These are phyloP conservation scores for Trichoderma sp. DNA, from an alignment of 2,329 filamentous ascomycete species.

Conservation along the genomic window DNA sequence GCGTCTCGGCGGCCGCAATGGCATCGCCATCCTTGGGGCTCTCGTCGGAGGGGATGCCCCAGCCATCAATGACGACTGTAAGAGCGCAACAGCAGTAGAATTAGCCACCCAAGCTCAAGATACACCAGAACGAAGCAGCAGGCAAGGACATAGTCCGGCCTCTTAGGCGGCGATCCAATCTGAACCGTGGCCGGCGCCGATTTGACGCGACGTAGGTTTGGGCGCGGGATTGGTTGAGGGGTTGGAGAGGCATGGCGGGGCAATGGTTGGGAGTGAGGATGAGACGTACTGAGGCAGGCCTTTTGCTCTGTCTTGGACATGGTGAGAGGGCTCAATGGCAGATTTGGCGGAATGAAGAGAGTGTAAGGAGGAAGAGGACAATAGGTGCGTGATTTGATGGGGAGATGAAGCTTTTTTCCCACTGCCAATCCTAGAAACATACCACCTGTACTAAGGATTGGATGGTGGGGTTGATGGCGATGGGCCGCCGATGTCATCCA, in stretches of 20 bases:
- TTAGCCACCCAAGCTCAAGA: conserved; percentile 59
- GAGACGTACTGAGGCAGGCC: conserved; percentile 59
- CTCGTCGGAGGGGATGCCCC: conserved; percentile 79
- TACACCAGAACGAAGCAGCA: conserved; percentile 54
- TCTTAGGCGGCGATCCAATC: conserved; percentile 15
- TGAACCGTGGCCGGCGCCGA: conserved; percentile 24
- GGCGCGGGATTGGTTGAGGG: conserved; percentile 18
- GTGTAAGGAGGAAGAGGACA: conserved; percentile 8
- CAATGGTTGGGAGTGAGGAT: conserved; percentile 30
- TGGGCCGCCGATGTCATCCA: conserved; percentile 15
- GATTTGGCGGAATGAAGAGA: conserved; percentile 5
- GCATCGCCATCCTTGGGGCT: conserved; percentile 90
- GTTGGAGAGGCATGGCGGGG: conserved; percentile 20
- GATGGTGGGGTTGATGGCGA: conserved; percentile 23
- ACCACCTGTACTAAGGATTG: conserved; percentile 14
- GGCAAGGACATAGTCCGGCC: conserved; percentile 42
- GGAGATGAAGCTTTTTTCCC: conserved; percentile 11
- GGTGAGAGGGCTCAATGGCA: conserved; percentile 27
- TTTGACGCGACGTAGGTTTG: conserved; percentile 24
- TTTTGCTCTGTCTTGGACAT: conserved; percentile 58
- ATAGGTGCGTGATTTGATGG: conserved; percentile 33
- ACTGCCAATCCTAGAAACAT: conserved; percentile 10
- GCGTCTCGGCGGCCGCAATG: conserved; percentile 89
- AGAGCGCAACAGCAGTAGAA: conserved; percentile 50
- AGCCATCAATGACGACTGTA: conserved; percentile 96